These are phyloP conservation scores for Spironucleus salmonicida DNA, from an alignment of 208 protist species.

Conservation along the genomic window DNA sequence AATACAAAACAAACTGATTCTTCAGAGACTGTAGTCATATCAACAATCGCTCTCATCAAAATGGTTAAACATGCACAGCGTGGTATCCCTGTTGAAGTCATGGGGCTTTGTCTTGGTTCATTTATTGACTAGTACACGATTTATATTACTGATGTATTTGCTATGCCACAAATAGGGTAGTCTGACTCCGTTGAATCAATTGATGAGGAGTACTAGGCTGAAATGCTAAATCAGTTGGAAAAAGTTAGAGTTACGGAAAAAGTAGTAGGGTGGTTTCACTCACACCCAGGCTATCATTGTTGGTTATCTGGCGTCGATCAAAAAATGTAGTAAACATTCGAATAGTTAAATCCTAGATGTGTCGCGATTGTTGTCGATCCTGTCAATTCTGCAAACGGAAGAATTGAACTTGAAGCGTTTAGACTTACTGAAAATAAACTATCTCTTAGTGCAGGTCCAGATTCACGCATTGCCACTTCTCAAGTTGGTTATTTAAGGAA, in stretches of 20 bases:
- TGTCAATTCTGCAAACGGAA: conserved; percentile 96
- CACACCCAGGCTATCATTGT: conserved; percentile 98
- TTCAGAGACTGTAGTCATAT: conserved; percentile 94
- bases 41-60: conserved; percentile 92
- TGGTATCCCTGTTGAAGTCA: conserved; percentile 98
- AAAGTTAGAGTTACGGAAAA: conserved; percentile 85
- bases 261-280: conserved; percentile 99
- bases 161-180: conserved; percentile 62
- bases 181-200: conserved; percentile 94
- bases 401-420: conserved; percentile 99
- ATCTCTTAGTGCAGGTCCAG: not conserved
- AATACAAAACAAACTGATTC: no score
- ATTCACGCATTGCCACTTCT: conserved; percentile 89
- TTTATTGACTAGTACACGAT: conserved; percentile 99
- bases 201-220: conserved; percentile 96
- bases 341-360: conserved; percentile 78
- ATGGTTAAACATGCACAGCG: conserved; percentile 98
- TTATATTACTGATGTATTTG: conserved; percentile 49
- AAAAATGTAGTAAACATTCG: conserved; percentile 57
- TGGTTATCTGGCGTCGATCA: conserved; percentile 79
- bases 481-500: conserved; percentile 95
- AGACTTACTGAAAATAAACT: conserved; percentile 68
- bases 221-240: conserved; percentile 98
- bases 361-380: conserved; percentile 99
- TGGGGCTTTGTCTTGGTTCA: conserved; percentile 99